Base-by-base conservation (phyloP, 2,329 filamentous ascomycete genomes). In the Pleurostoma richardsiae region DNA sequence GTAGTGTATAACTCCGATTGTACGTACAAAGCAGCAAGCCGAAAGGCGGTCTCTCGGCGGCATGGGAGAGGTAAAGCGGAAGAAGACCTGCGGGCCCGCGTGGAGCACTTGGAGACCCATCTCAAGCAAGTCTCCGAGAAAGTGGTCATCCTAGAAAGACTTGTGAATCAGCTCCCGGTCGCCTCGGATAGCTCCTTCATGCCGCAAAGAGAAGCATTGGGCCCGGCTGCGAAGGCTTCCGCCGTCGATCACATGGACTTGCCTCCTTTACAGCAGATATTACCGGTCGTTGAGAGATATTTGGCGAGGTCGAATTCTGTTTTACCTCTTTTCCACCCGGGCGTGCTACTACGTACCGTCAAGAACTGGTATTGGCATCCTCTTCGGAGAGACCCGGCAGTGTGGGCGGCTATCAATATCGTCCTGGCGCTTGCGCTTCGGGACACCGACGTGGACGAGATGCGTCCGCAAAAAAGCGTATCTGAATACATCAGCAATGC, bases 401-500 rank as follows among this genome's bases (percentile, higher is more conserved):
- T 47, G 43, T 62, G 58, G 59, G 58, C 58, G 43, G 58, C 59
- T 26, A 61, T 62, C 28, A 59, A 62, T 45, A 52, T 61, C 29
- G 58, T 61, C 10, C 48, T 62, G 10, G 59, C 57, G 38, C 55
- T 61, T 38, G 55, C 59, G 45, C 44, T 55, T 41, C 54, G 54
- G 19, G 43, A 51, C 39, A 47, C 49, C 43, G 40, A 47, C 39
- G 47, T 46, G 28, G 42, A 39, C 45, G 50, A 51, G 39, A 45
- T 30, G 39, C 51, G 46, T 36, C 30, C 29, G 40, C 42, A 26
- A 30, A 30, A 33, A 38, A 39, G 40, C 41, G 49, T 56, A 30
- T 49, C 47, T 26, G 44, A 47, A 41, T 61, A 53, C 55, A 54
- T 62, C 28, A 53, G 48, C 44, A 59, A 46, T 47, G 59, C 55